phyloP scores from a whole-genome alignment of 495 filamentous ascomycete genomes.

The Penicillium pancosmium region DNA sequence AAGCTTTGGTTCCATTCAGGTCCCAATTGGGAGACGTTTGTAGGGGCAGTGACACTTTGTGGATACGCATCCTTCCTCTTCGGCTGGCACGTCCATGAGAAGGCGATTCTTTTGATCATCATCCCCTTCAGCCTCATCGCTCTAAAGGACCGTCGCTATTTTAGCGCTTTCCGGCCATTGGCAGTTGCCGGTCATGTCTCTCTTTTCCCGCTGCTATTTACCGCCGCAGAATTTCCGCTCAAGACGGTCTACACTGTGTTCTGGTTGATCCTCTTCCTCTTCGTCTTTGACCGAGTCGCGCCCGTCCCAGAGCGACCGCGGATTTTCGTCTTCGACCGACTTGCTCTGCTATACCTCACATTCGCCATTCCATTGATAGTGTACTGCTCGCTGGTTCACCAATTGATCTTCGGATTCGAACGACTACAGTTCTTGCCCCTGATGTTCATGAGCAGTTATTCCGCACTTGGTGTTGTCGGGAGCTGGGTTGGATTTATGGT shows the following conservation, averaged over 20 bases:
- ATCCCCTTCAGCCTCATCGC: conserved; percentile 95
- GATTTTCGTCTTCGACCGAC: conserved; percentile 86
- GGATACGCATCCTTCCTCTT: conserved; percentile 97
- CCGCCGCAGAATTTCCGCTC: conserved; percentile 81
- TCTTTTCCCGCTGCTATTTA: conserved; percentile 92
- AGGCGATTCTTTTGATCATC: conserved; percentile 91
- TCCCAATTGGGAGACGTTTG: conserved; percentile 73
- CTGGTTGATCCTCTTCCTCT: conserved; percentile 85
- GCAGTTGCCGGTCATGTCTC: conserved; percentile 94
- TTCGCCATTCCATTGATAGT: conserved; percentile 85
- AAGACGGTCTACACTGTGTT: conserved; percentile 92
- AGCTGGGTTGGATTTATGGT: conserved; percentile 97
- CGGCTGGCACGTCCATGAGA: conserved; percentile 98
- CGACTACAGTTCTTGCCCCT: conserved; percentile 87
- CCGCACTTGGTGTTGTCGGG: conserved; percentile 89
- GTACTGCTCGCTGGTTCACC: conserved; percentile 85
- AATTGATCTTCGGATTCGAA: conserved; percentile 73
- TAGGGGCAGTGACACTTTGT: conserved; percentile 90
- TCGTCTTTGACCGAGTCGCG: conserved; percentile 84
- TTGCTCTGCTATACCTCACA: conserved; percentile 84
- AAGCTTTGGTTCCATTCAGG: conserved; percentile 80
- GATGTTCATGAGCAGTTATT: conserved; percentile 97
- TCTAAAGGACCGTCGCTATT: conserved; percentile 86
- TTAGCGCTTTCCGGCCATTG: conserved; percentile 88
- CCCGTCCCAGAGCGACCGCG: conserved; percentile 73